A percentile compares a stretch with the other conserved stretches of the same genome.
Conservation (phyloP, 768 basidiomycete species). For the Boletus reticuloceps region DNA sequence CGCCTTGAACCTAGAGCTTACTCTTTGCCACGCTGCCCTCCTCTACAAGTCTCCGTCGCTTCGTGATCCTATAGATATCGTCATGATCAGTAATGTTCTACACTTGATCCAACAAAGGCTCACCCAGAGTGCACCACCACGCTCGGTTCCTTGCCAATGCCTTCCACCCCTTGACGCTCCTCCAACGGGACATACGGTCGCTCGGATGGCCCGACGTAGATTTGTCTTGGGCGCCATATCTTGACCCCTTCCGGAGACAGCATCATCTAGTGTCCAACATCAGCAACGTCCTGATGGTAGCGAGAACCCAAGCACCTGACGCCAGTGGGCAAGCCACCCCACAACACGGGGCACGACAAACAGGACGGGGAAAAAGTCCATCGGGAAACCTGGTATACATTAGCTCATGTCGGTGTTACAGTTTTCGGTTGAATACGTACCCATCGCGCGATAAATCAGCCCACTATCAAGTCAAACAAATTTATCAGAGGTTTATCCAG, state of each 20-base stretch:
- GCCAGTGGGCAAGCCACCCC: conserved; percentile 93
- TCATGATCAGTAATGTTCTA: conserved; percentile 2
- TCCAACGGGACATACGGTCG: conserved; percentile 73
- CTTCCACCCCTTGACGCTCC: conserved; percentile 53
- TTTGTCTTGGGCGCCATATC: conserved; percentile 89
- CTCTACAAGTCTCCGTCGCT: conserved; percentile 31
- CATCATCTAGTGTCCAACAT: conserved; percentile 71
- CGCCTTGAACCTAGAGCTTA: conserved; percentile 16
- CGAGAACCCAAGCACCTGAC: conserved; percentile 50
- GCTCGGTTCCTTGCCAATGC: conserved; percentile 57
- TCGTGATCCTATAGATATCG: conserved; percentile 25
- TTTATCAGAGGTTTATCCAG: background rate
- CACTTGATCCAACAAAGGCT: conserved; percentile 27
- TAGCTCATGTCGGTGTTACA: background rate
- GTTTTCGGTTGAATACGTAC: conserved; percentile 37
- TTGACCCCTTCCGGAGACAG: conserved; percentile 85
- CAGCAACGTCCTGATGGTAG: background rate
- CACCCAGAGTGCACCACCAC: conserved; percentile 73
- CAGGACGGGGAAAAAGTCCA: conserved; percentile 92
- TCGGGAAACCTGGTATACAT: conserved; percentile 67
- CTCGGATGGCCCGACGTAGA: conserved; percentile 74
- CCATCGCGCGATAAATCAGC: conserved; percentile 90
- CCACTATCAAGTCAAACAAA: conserved; percentile 45
- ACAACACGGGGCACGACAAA: conserved; percentile 92
- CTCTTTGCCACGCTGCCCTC: conserved; percentile 25